Evolutionary conservation across 78 protist genomes (phyloP).

Genomic region (Pelomyxa schiedti): DNA sequence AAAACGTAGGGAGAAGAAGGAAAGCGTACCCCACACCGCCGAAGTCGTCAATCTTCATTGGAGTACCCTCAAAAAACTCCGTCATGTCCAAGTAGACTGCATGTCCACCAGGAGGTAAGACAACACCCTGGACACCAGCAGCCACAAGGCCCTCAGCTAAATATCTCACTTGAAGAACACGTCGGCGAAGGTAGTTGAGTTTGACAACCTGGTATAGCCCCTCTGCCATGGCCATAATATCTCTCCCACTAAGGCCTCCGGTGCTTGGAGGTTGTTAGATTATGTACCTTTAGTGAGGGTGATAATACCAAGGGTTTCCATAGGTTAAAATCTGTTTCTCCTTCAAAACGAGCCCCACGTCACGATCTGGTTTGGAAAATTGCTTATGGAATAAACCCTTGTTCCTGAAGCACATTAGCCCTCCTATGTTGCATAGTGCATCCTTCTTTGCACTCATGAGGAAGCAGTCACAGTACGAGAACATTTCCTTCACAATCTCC

Average conservation of each 20-base stretch:
- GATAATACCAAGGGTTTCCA: too few species aligned
- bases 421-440: background rate
- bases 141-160: background rate
- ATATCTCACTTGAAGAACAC: background rate
- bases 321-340: background rate
- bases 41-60: background rate
- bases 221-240: background rate
- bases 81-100: background rate
- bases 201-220: background rate
- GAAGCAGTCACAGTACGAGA: background rate
- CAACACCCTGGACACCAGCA: background rate
- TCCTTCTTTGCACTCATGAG: background rate
- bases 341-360: background rate
- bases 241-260: background rate
- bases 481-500: background rate
- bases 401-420: background rate
- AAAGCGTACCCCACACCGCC: background rate
- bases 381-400: background rate
- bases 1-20: too few species aligned
- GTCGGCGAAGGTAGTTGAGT: background rate
- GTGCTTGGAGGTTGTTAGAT: too few species aligned
- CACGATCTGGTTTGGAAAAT: background rate
- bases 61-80: background rate
- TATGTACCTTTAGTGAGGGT: too few species aligned
- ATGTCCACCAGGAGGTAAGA: background rate